phyloP scores from a whole-genome alignment of 352 stramenopile genomes.

The Aphanomyces astaci region DNA sequence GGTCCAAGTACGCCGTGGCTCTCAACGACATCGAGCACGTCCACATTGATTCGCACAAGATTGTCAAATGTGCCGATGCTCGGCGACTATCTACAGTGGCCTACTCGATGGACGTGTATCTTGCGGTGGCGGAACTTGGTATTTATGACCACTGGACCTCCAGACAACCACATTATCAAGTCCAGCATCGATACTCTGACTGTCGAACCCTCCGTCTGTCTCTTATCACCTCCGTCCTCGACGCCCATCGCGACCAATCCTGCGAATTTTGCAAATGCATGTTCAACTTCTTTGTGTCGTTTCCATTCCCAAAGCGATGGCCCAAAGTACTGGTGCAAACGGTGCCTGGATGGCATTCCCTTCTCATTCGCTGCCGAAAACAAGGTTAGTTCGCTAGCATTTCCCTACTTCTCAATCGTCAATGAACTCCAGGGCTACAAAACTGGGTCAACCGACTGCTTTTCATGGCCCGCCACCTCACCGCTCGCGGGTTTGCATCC shows the following conservation, averaged over 20 bases:
- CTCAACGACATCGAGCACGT: conserved; percentile 22
- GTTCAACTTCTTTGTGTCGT: neutral
- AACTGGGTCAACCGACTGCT: conserved; percentile 20
- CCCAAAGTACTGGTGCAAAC: neutral
- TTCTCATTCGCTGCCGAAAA: neutral
- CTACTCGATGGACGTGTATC: conserved; percentile 11
- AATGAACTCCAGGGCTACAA: conserved; percentile 6
- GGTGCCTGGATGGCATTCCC: neutral
- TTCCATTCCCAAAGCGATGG: conserved; percentile 13
- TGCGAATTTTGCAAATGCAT: conserved; percentile 17
- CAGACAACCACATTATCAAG: conserved; percentile 11
- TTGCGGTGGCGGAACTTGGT: conserved; percentile 2
- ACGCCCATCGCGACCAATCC: neutral
- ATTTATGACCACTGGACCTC: neutral
- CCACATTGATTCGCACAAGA: neutral
- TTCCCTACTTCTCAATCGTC: neutral
- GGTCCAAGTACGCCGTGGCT: conserved; percentile 18
- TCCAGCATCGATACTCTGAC: conserved; percentile 14
- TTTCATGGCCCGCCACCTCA: neutral
- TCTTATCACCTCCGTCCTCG: neutral
- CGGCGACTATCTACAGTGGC: neutral
- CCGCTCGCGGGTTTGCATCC: neutral
- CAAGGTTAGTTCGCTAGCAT: neutral
- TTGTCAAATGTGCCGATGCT: neutral
- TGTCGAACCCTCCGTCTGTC: neutral